A percentile compares a stretch with the other conserved stretches of the same genome.
phyloP scores from a whole-genome alignment of 2,329 filamentous ascomycete species.

The Aspergillus costaricaensis region DNA sequence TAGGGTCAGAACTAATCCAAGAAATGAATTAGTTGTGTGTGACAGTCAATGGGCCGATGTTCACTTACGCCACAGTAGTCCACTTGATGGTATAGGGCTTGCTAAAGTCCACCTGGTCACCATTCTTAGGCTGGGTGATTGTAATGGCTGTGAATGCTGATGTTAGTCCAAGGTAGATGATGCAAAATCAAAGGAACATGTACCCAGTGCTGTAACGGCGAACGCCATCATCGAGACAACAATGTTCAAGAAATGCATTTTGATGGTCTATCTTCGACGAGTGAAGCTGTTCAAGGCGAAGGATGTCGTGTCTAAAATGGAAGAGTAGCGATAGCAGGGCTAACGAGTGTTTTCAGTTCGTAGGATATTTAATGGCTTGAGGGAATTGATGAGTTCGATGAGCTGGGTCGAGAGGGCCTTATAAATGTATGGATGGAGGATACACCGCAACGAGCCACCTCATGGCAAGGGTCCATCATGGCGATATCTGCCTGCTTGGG shows the following conservation, averaged over 20 bases:
- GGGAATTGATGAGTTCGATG: not conserved
- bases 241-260: conserved; percentile 31
- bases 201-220: conserved; percentile 34
- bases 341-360: not conserved
- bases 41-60: not conserved
- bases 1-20: conserved; percentile 40
- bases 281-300: conserved; percentile 5
- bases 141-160: conserved; percentile 27
- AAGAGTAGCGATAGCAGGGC: not conserved
- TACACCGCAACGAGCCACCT: conserved; percentile 13
- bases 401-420: conserved; percentile 3
- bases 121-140: conserved; percentile 37
- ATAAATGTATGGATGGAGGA: conserved; percentile 4
- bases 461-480: not conserved
- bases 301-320: not conserved
- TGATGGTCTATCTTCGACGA: conserved; percentile 13
- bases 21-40: not conserved
- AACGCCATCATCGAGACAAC: conserved; percentile 30
- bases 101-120: conserved; percentile 40
- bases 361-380: conserved; percentile 1
- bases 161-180: not conserved
- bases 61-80: conserved; percentile 38
- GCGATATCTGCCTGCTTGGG: not conserved
- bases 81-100: conserved; percentile 42
- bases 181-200: not conserved